These are phyloP conservation scores for Dissophora ornata DNA, from an alignment of 192 early-diverging fungal species.

Conservation along the genomic window DNA sequence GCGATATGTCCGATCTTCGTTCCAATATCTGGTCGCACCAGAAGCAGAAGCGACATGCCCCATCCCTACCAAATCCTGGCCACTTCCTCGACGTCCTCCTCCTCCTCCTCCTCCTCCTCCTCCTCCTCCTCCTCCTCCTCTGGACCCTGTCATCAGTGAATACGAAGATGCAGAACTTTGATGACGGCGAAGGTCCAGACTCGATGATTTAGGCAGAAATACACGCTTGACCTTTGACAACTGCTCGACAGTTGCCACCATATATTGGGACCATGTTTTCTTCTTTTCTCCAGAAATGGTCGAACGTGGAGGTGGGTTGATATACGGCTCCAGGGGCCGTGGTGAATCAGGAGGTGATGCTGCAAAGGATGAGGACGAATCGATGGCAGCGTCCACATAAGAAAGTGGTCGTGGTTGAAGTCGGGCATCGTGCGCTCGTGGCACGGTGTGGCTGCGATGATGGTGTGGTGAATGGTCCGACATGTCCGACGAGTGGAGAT, in stretches of 20 bases:
- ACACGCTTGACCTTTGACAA: slow-evolving; percentile 42
- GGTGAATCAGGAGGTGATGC: slow-evolving; percentile 31
- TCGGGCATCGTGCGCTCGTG: slow-evolving; percentile 5
- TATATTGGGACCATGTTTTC: slow-evolving; percentile 39
- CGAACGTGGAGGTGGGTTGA: slow-evolving; percentile 14
- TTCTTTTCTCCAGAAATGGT: slow-evolving; percentile 17
- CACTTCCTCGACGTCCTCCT: neutral
- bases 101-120: neutral
- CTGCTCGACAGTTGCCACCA: slow-evolving; percentile 35
- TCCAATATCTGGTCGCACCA: neutral
- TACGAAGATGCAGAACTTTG: slow-evolving; percentile 1
- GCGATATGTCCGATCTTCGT: slow-evolving; percentile 1
- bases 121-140: neutral
- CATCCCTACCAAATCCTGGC: neutral
- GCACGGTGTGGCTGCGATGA: slow-evolving; percentile 16
- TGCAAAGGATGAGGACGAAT: slow-evolving; percentile 7
- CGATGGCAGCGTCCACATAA: slow-evolving; percentile 6
- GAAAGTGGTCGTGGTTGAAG: slow-evolving; percentile 10
- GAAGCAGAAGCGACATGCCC: neutral
- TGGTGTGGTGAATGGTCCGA: slow-evolving; percentile 10
- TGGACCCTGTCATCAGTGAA: neutral
- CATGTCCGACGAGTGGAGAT: neutral
- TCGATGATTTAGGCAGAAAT: slow-evolving; percentile 22
- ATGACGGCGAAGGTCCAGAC: slow-evolving; percentile 15
- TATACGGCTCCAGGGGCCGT: slow-evolving; percentile 27